These are phyloP conservation scores for Strobilomyces echinocephalus DNA, from an alignment of 768 basidiomycete genomes.

Conservation along the genomic window DNA sequence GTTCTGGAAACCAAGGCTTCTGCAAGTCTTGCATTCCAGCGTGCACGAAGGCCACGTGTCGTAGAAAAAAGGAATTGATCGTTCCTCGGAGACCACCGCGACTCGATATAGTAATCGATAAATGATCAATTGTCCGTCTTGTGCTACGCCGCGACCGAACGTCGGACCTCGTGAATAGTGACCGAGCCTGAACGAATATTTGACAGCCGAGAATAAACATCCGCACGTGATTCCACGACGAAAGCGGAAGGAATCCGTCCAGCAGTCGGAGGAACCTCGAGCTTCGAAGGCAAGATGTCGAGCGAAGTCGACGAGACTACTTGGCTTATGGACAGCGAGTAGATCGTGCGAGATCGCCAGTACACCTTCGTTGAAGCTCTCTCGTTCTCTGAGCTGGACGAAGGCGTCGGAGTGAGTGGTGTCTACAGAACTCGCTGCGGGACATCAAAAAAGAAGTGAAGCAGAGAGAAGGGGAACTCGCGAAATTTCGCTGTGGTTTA, in stretches of 20 bases:
- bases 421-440: slow-evolving; percentile 48
- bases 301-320: slow-evolving; percentile 3
- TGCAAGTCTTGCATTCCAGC: slow-evolving; percentile 44
- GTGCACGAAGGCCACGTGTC: slow-evolving; percentile 33
- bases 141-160: slow-evolving; percentile 41
- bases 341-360: background rate
- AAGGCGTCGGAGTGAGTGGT: slow-evolving; percentile 40
- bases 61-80: slow-evolving; percentile 34
- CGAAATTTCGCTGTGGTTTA: slow-evolving; percentile 27
- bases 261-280: slow-evolving; percentile 25
- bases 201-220: slow-evolving; percentile 20
- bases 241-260: slow-evolving; percentile 37
- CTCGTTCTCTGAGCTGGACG: slow-evolving; percentile 37
- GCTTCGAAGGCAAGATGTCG: slow-evolving; percentile 32
- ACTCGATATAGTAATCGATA: slow-evolving; percentile 49
- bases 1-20: slow-evolving; percentile 43
- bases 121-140: slow-evolving; percentile 31
- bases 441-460: slow-evolving; percentile 46
- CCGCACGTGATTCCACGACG: slow-evolving; percentile 20
- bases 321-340: background rate
- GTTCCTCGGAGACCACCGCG: slow-evolving; percentile 22
- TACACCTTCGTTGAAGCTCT: slow-evolving; percentile 17
- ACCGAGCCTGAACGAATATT: slow-evolving; percentile 41
- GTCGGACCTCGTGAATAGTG: slow-evolving; percentile 56
- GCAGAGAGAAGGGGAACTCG: slow-evolving; percentile 32